Base-by-base conservation (phyloP, 306 rosid species). In the Pueraria montana region DNA sequence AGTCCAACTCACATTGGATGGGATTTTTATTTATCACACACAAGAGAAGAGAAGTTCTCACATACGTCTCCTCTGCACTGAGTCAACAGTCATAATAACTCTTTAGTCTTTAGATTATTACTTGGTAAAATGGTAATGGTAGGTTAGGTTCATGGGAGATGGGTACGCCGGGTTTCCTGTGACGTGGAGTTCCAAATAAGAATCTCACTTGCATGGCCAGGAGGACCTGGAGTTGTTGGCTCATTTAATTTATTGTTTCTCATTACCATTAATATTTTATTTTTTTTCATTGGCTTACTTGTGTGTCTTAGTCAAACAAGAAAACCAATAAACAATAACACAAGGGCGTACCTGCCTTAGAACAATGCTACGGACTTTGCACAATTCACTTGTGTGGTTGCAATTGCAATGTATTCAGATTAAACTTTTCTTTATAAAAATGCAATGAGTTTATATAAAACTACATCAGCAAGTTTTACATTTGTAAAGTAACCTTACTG, bases 101-200 rank as follows among this genome's bases (percentile, higher is more conserved):
- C 24, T 53, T 26, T 26, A 11, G 13, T 46, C 11, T 12, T 13
- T 53, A 5, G 72, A 53, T 32, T 74, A 83, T 20, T 72, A 27
- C 32, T 43, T n/a, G 81, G 26, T n/a, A 42, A 53, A 32, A 77
- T 34, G 46, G 45, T 68, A 58, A 58, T 72, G 79, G 75, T 26
- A 74, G 67, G 70, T 79, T 83, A 74, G 81, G 55, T 80, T 81
- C 36, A 68, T 84, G 52, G 90, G 90, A 84, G 90, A 84, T 72
- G 65, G 82, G 43, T 34, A 59, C 86, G 88, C 76, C 90, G 88
- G 75, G 40, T 81, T 87, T 87, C 56, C 36, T 77, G 86, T 84
- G 88, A 81, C 63, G 56, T 59, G 80, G 78, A 80, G 82, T 87
- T 73, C 79, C 82, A 84, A 81, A 65, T 23, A 53, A 80, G 85